Percentiles rank a stretch among this genome's conserved stretches.
Evolutionary conservation across 768 basidiomycete genomes (phyloP).

Genomic region (Lepiota brunneoincarnata): DNA sequence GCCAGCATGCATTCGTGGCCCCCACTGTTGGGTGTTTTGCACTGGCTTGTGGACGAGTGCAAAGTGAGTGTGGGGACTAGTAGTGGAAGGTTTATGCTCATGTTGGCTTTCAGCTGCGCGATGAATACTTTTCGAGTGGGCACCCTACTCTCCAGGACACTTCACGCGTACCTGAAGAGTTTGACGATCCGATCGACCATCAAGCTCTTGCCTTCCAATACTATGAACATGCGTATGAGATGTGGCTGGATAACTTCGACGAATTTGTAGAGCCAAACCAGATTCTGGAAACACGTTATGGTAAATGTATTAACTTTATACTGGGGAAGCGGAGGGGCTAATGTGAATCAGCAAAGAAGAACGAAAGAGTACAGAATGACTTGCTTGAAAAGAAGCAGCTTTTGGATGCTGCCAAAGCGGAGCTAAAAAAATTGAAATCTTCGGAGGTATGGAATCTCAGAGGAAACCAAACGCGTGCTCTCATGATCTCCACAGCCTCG

Average conservation of each 20-base stretch:
- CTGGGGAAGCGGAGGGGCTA: slow-evolving; percentile 2
- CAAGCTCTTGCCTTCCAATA: slow-evolving; percentile 77
- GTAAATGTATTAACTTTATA: slow-evolving; percentile 37
- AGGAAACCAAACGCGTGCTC: background rate
- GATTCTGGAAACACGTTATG: slow-evolving; percentile 72
- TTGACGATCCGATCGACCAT: slow-evolving; percentile 72
- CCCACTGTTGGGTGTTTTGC: slow-evolving; percentile 77
- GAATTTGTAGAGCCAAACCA: slow-evolving; percentile 69
- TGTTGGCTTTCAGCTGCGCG: slow-evolving; percentile 32
- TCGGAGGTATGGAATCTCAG: slow-evolving; percentile 44
- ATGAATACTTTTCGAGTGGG: slow-evolving; percentile 54
- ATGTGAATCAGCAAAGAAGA: slow-evolving; percentile 55
- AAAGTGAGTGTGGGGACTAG: slow-evolving; percentile 51
- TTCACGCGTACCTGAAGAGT: slow-evolving; percentile 64
- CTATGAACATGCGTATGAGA: slow-evolving; percentile 60
- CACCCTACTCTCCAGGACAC: slow-evolving; percentile 69
- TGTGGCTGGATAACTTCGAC: slow-evolving; percentile 68
- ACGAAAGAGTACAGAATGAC: slow-evolving; percentile 62
- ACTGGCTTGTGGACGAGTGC: slow-evolving; percentile 89
- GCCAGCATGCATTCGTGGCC: slow-evolving; percentile 95
- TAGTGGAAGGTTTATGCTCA: background rate
- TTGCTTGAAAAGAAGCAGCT: slow-evolving; percentile 54
- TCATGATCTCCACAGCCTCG: slow-evolving; percentile 43
- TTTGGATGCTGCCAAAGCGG: slow-evolving; percentile 45
- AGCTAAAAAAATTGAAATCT: slow-evolving; percentile 56